Evolutionary conservation across 1,139 yeast species (phyloP).

Genomic region (Taphrina pruni): DNA sequence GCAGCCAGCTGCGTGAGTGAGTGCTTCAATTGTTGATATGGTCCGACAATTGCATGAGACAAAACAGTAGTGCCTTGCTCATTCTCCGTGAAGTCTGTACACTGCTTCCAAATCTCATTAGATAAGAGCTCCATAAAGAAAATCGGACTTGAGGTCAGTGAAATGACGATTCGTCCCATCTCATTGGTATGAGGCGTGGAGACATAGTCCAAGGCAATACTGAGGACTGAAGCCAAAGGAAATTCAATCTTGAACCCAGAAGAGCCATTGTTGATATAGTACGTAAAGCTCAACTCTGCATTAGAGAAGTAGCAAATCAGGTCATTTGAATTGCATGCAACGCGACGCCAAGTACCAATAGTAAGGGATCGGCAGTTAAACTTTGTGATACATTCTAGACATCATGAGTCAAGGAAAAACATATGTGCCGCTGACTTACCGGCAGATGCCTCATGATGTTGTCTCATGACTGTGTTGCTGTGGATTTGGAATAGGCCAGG

Average conservation of each 20-base stretch:
- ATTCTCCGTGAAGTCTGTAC: constrained; percentile 50
- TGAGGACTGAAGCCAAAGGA: constrained; percentile 47
- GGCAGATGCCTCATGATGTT: background rate
- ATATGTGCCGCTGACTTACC: background rate
- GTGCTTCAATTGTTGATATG: constrained; percentile 32
- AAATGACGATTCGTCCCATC: constrained; percentile 18
- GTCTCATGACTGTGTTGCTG: background rate
- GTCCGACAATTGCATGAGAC: constrained; percentile 49
- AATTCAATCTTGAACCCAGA: constrained; percentile 49
- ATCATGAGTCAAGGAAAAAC: background rate
- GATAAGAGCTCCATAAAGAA: constrained; percentile 47
- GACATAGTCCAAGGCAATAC: constrained; percentile 10
- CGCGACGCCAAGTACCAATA: constrained; percentile 52
- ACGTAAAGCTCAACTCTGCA: constrained; percentile 47
- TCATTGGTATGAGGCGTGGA: constrained; percentile 7
- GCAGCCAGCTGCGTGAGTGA: constrained; percentile 8
- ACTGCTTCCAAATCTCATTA: constrained; percentile 47
- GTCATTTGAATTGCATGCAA: constrained; percentile 47
- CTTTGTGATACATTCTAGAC: constrained; percentile 26
- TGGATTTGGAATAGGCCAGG: constrained; percentile 56
- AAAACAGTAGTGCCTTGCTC: constrained; percentile 48
- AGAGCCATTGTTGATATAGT: constrained; percentile 48
- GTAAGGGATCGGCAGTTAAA: constrained; percentile 49
- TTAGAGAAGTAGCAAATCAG: constrained; percentile 48
- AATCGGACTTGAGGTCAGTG: constrained; percentile 46